Base-by-base conservation (phyloP, 2,329 filamentous ascomycete genomes). In the Mycocentrospora acerina region DNA sequence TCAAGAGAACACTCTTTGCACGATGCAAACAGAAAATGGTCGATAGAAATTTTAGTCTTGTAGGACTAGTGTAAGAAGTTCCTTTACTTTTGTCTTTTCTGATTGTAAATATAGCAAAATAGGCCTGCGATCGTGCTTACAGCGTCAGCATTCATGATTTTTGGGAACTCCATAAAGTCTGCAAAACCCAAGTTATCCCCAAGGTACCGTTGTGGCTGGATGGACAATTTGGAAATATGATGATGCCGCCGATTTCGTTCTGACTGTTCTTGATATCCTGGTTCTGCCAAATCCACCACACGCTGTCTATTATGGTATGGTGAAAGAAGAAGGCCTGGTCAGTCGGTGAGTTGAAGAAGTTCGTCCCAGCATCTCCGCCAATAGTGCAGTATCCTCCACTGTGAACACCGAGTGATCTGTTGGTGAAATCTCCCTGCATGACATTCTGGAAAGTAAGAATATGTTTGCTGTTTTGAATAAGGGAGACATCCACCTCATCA, bases 231-330 rank as follows among this genome's bases (percentile, higher is more conserved):
- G 70, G 71, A 7, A 53, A 62, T 7, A 68, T 72, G 3, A 69
- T 69, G 14, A 26, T 40, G 19, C 51, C 55, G 7, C 28, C 27
- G 35, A 74, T 66, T 15, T 48, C 50, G 36, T 57, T 44, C 29
- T 58, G 13, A 5, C 57, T 10, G 67, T 57, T 25, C 53, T 55
- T 39, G 19, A 51, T 48, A 37, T 72, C 59, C 27, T 68, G 50
- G 29, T 62, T 66, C 55, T 75, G 71, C 72, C 72, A 75, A 25
- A 71, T 70, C 69, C 68, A 71, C 63, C 64, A 75, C 4, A 65
- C 53, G 9, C 69, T 62, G 45, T 75, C 72, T 19, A 75, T 68
- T 53, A 67, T 66, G 11, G 57, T 64, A 40, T 75, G 72, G 48
- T 74, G 71, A 13, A 71, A 57, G 51, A 62, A 75, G 53, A 75